Evolutionary conservation across 305 asterid genomes (phyloP).

Genomic region (Fraxinus platypoda): DNA sequence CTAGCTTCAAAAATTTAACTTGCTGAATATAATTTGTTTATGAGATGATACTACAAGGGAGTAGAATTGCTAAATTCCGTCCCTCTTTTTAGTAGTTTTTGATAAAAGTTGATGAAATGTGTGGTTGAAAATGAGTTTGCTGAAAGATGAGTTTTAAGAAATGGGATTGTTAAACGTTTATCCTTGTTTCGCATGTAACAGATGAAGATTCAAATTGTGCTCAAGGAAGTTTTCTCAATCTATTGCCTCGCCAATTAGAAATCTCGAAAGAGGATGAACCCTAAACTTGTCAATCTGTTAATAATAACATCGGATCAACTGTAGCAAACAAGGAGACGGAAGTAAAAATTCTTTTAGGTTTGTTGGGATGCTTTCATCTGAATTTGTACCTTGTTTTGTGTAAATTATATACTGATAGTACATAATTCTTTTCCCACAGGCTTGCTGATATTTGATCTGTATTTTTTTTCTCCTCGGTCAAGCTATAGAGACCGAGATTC

Average conservation of each 20-base stretch:
- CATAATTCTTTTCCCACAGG: constrained; percentile 32
- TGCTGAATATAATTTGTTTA: neutral
- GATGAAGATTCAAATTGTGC: constrained; percentile 72
- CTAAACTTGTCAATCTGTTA: constrained; percentile 38
- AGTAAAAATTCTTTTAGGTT: constrained; percentile 25
- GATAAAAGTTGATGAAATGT: neutral
- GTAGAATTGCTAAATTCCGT: neutral
- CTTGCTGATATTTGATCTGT: constrained; percentile 38
- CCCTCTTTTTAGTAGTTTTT: neutral
- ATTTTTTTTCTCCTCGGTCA: constrained; percentile 21
- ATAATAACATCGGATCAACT: constrained; percentile 30
- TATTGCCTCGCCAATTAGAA: constrained; percentile 63
- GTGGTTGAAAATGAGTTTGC: neutral
- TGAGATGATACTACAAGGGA: neutral
- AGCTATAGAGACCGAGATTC: constrained; percentile 41
- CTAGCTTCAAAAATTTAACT: neutral
- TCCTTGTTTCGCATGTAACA: constrained; percentile 29
- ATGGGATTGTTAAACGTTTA: constrained; percentile 3
- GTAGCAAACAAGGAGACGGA: constrained; percentile 29
- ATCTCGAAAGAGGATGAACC: constrained; percentile 45
- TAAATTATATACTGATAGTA: constrained; percentile 55
- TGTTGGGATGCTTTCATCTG: constrained; percentile 28
- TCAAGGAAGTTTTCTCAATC: constrained; percentile 74
- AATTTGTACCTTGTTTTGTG: constrained; percentile 37
- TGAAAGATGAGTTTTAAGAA: neutral